Conservation (phyloP, 768 basidiomycete species). For the Xerocomus spinulosus region DNA sequence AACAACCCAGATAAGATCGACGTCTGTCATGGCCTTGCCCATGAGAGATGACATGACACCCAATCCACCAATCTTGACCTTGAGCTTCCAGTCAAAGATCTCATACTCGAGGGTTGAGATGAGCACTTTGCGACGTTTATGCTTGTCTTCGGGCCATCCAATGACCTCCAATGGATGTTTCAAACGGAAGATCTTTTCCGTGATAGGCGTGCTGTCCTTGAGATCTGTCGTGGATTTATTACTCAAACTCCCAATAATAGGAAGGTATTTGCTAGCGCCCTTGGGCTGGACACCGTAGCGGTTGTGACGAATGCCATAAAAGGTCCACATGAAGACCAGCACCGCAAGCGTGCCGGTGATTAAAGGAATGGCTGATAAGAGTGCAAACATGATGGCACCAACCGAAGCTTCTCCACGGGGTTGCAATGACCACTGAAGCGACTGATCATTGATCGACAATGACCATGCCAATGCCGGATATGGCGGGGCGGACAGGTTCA, state of each 20-base stretch:
- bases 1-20: slow-evolving; percentile 89
- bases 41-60: slow-evolving; percentile 98
- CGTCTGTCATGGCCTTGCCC: slow-evolving; percentile 98
- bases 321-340: slow-evolving; percentile 87
- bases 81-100: slow-evolving; percentile 95
- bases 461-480: slow-evolving; percentile 87
- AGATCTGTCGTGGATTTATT: slow-evolving; percentile 67
- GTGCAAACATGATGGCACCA: slow-evolving; percentile 83
- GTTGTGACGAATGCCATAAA: slow-evolving; percentile 95
- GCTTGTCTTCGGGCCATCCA: slow-evolving; percentile 94
- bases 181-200: slow-evolving; percentile 68
- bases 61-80: slow-evolving; percentile 96
- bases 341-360: slow-evolving; percentile 83
- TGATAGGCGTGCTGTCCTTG: slow-evolving; percentile 56
- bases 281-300: slow-evolving; percentile 81
- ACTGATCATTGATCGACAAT: slow-evolving; percentile 71
- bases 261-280: slow-evolving; percentile 75
- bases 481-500: slow-evolving; percentile 91
- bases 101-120: slow-evolving; percentile 95
- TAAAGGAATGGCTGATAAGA: slow-evolving; percentile 75
- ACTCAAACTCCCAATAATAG: slow-evolving; percentile 66
- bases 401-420: slow-evolving; percentile 80
- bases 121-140: slow-evolving; percentile 86
- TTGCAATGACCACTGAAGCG: slow-evolving; percentile 69
- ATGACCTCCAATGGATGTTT: slow-evolving; percentile 70